Evolutionary conservation across 495 filamentous ascomycete species (phyloP).

Genomic region (Paragyromitra xinjiangensis): DNA sequence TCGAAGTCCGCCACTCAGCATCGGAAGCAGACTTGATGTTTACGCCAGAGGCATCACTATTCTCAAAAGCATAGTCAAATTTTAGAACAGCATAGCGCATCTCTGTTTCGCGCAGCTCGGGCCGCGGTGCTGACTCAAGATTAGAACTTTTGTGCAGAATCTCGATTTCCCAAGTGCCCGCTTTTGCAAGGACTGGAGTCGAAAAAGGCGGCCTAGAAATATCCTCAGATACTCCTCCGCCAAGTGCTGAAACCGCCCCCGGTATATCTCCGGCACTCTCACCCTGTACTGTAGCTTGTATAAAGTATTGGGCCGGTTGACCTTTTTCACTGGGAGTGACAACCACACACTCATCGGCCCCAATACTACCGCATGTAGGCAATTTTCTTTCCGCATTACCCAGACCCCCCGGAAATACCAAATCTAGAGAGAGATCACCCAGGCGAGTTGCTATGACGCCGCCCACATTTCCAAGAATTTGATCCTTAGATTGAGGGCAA

Average conservation of each 20-base stretch:
- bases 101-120: background rate
- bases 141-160: background rate
- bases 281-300: background rate
- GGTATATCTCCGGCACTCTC: background rate
- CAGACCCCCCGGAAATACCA: too few relatives aligned
- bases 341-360: background rate
- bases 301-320: background rate
- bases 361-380: background rate
- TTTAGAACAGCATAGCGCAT: background rate
- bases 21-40: background rate
- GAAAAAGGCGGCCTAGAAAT: background rate
- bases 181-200: background rate
- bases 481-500: background rate
- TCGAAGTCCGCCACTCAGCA: background rate
- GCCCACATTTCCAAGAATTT: background rate
- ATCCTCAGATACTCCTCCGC: too few relatives aligned
- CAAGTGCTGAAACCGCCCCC: background rate
- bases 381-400: background rate
- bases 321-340: background rate
- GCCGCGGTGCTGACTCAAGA: background rate
- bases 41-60: background rate
- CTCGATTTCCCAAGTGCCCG: slow-evolving; percentile 18
- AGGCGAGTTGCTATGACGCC: background rate
- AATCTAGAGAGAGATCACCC: background rate
- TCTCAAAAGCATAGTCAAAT: slow-evolving; percentile 18